A percentile compares a stretch with the other conserved stretches of the same genome.
Conservation (phyloP, 2,329 filamentous ascomycete species). For the Penicillium sp. region DNA sequence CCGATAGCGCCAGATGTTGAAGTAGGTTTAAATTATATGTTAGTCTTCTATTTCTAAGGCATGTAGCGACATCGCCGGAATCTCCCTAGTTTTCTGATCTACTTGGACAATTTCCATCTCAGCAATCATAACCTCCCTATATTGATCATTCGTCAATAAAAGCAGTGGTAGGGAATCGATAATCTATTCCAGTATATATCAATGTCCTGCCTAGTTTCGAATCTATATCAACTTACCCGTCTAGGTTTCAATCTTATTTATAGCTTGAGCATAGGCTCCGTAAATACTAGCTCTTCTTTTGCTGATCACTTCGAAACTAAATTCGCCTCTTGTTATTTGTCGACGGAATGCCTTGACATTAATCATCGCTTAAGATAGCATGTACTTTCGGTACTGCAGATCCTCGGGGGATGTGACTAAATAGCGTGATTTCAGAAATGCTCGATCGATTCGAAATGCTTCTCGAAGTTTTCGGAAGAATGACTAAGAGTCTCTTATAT, state of each 20-base stretch:
- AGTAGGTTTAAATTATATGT: not conserved
- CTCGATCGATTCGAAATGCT: not conserved
- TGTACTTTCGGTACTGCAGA: not conserved
- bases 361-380: not conserved
- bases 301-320: not conserved
- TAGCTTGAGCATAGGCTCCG: not conserved
- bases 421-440: not conserved
- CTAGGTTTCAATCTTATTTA: not conserved
- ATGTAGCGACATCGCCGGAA: too few species aligned
- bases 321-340: not conserved
- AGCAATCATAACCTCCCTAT: too few species aligned
- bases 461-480: not conserved
- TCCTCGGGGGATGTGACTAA: not conserved
- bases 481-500: not conserved
- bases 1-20: not conserved
- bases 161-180: too few species aligned
- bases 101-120: too few species aligned
- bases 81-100: too few species aligned
- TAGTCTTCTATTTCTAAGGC: too few species aligned
- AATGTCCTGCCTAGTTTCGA: too few species aligned
- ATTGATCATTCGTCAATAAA: too few species aligned
- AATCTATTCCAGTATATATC: too few species aligned
- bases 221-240: not conserved
- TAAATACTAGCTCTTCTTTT: not conserved
- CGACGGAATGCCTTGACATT: not conserved